Base-by-base conservation (phyloP, 768 basidiomycete genomes). In the Mycena epipterygia region DNA sequence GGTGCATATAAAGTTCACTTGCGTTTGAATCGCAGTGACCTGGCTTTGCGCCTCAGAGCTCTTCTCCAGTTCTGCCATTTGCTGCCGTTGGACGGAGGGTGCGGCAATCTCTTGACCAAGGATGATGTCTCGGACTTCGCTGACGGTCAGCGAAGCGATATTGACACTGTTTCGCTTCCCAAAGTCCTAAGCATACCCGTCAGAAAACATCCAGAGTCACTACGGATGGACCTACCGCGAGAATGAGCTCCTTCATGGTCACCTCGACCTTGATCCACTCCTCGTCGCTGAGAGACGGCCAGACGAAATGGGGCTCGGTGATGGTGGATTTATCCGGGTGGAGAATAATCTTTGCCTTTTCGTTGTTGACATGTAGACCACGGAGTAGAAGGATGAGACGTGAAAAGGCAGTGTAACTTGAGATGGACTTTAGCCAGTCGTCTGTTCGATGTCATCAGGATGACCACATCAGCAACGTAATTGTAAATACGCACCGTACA, bases 221-320 rank as follows among this genome's bases (percentile, higher is more conserved):
- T 25, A 48, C n/a, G 25, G 32, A 25, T 23, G 7, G 32, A 81
- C 90, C 67, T 76, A 93, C 91, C 66, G 93, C 94, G 48, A 96
- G 84, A 78, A 99, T 99, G 60, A 99, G 89, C 74, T 99, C 98
- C 81, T 98, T 99, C 87, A 99, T 92, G 0, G 98, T 97, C 51
- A 99, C 94, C 84, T 99, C 98, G 53, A 98, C 97, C 81, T 97
- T 96, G 82, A 99, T 97, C 97, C 97, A 99, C 76, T 98, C 96
- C 74, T 98, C 96, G 74, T 98, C 97, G 33, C 84, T 84, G 66
- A 99, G 85, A 1, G 95, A 92, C 13, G 97, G 97, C 97, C 97
- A 98, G 37, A 99, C 95, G 80, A 97, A 98, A 82, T 99, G 97
- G 44, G 96, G 93, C 80, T 98, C 95, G 3, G 98, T 99, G 75